phyloP scores from a whole-genome alignment of 2,329 filamentous ascomycete genomes.

The Colletotrichum kahawae region DNA sequence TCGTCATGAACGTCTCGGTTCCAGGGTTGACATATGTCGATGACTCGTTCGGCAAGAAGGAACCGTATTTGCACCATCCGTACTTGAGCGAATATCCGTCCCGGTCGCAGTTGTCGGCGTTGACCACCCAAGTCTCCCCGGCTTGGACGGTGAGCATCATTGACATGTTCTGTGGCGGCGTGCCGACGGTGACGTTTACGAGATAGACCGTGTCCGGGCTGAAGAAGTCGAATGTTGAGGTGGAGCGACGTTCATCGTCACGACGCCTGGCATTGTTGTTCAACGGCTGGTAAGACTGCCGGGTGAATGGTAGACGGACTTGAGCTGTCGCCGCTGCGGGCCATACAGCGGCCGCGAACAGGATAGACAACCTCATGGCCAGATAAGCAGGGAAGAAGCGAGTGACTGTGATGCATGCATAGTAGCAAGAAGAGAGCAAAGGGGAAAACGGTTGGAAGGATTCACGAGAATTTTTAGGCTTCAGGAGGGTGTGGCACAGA shows the following conservation, averaged over 20 bases:
- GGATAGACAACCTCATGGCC: neutral
- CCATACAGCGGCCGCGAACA: neutral
- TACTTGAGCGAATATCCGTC: neutral
- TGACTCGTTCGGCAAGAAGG: slow-evolving; percentile 46
- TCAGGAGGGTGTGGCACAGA: neutral
- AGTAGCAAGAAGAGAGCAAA: neutral
- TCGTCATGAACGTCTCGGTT: slow-evolving; percentile 55
- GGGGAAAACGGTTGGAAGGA: neutral
- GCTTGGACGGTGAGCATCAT: neutral
- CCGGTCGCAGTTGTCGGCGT: neutral
- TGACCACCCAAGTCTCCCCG: neutral
- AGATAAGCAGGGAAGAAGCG: neutral
- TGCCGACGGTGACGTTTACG: slow-evolving; percentile 17
- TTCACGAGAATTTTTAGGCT: neutral
- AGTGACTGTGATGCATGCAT: neutral
- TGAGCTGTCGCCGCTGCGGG: neutral
- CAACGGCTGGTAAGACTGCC: neutral
- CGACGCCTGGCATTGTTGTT: neutral
- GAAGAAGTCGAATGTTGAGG: neutral
- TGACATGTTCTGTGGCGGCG: slow-evolving; percentile 6
- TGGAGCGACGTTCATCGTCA: neutral
- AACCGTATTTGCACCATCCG: neutral
- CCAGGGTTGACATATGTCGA: slow-evolving; percentile 51
- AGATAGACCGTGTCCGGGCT: neutral
- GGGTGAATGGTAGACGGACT: slow-evolving; percentile 1